Conservation (phyloP, 2,329 filamentous ascomycete species). For the Xylaria polymorpha region DNA sequence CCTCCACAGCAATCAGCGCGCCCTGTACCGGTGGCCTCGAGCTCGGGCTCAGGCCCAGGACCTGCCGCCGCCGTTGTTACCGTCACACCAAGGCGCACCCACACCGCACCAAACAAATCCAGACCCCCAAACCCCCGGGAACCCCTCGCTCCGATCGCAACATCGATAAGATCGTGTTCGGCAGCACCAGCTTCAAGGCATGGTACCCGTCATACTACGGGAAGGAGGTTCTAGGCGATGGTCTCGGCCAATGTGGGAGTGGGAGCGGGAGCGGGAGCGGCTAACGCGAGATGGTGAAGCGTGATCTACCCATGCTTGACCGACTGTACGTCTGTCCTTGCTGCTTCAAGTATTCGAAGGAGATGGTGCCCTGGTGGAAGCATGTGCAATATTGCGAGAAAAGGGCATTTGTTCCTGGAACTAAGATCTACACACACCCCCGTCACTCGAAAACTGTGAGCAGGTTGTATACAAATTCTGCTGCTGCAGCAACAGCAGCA, state of each 20-base stretch:
- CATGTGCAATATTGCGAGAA: slow-evolving; percentile 70
- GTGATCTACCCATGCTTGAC: slow-evolving; percentile 63
- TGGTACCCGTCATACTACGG: slow-evolving; percentile 95
- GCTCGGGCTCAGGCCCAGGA: not conserved
- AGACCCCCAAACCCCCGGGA: slow-evolving; percentile 44
- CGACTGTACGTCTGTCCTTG: slow-evolving; percentile 87
- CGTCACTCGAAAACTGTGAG: slow-evolving; percentile 57
- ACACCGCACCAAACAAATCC: slow-evolving; percentile 20
- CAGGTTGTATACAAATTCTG: slow-evolving; percentile 41
- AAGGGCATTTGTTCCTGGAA: slow-evolving; percentile 68
- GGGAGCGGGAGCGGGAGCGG: slow-evolving; percentile 28
- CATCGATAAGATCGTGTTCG: slow-evolving; percentile 87
- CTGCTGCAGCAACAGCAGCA: not conserved
- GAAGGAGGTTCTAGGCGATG: slow-evolving; percentile 73
- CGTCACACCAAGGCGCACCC: slow-evolving; percentile 46
- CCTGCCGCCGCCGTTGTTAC: not conserved
- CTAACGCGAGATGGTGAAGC: slow-evolving; percentile 48
- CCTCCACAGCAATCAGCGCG: slow-evolving; percentile 17
- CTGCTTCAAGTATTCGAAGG: slow-evolving; percentile 91
- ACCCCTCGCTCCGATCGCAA: slow-evolving; percentile 72
- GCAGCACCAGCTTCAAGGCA: slow-evolving; percentile 83
- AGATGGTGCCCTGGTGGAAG: slow-evolving; percentile 67
- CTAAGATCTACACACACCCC: slow-evolving; percentile 77
- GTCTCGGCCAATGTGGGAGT: slow-evolving; percentile 48
- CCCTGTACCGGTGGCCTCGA: slow-evolving; percentile 11